Conservation (phyloP, 2,329 filamentous ascomycete species). For the Colletotrichum camelliae region DNA sequence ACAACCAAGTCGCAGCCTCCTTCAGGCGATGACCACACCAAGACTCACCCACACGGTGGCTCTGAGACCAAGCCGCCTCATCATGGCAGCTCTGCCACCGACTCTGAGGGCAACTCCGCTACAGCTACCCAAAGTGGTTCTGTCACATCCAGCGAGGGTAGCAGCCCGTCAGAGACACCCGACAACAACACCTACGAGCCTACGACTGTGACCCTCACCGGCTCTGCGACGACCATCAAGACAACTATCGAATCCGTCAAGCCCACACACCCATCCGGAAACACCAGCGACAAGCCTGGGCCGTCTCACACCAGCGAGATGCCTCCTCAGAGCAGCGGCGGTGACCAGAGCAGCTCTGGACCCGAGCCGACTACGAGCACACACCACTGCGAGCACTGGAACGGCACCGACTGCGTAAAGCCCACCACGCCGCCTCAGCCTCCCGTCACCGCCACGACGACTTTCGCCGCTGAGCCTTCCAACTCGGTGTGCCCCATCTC, state of each 20-base stretch:
- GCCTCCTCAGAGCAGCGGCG: not conserved
- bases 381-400: conserved; percentile 26
- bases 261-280: not conserved
- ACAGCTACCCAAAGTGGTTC: not conserved
- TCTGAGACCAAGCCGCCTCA: not conserved
- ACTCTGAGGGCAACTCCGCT: not conserved
- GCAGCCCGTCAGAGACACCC: not conserved
- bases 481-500: conserved; percentile 29
- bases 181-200: not conserved
- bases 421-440: not conserved
- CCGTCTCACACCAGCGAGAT: not conserved
- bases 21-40: not conserved
- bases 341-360: not conserved
- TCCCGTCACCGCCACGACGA: conserved; percentile 1
- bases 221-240: not conserved
- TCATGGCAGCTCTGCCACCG: not conserved
- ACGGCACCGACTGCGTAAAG: conserved; percentile 20
- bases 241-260: not conserved
- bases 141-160: not conserved
- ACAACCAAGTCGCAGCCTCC: conserved; percentile 6
- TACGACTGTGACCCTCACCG: not conserved
- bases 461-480: conserved; percentile 3
- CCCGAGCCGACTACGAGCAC: not conserved
- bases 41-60: not conserved
- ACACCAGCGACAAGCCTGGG: not conserved